phyloP scores from a whole-genome alignment of 2,329 filamentous ascomycete genomes.

The Atkinsonella hypoxylon region DNA sequence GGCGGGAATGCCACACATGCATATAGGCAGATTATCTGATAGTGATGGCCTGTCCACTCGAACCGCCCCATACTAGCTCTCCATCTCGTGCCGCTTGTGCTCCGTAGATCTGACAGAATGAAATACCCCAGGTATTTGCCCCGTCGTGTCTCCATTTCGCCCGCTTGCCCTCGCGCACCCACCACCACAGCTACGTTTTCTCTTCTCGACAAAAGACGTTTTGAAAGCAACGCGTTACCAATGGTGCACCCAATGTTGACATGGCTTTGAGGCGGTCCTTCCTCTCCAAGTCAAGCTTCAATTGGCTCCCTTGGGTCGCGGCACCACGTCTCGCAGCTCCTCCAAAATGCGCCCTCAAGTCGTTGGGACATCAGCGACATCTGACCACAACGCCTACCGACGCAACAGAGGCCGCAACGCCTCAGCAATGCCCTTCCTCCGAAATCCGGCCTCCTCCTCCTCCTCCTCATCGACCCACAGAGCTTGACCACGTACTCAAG shows the following conservation, averaged over 20 bases:
- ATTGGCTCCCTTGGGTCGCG: constrained; percentile 7
- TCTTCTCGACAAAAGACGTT: background rate
- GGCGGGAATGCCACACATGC: background rate
- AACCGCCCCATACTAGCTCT: background rate
- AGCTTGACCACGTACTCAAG: constrained; percentile 16
- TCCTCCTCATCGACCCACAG: constrained; percentile 4
- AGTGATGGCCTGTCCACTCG: background rate
- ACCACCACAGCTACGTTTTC: background rate
- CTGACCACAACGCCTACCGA: constrained; percentile 12
- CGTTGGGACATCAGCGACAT: constrained; percentile 11
- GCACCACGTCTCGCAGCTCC: constrained; percentile 14
- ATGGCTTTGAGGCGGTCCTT: constrained; percentile 20
- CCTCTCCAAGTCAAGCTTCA: constrained; percentile 13
- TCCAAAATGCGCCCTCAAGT: constrained; percentile 8
- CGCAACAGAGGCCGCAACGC: constrained; percentile 4
- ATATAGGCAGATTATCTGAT: background rate
- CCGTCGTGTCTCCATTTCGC: background rate
- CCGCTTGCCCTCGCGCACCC: background rate
- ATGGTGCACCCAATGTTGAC: constrained; percentile 3
- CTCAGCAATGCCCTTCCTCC: too few relatives aligned
- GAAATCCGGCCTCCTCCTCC: background rate
- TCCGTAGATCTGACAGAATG: background rate
- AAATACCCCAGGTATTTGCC: background rate
- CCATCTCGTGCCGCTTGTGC: background rate
- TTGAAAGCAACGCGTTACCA: background rate